Evolutionary conservation across 192 early-diverging fungal species (phyloP).

Genomic region (Coemansia sp.): DNA sequence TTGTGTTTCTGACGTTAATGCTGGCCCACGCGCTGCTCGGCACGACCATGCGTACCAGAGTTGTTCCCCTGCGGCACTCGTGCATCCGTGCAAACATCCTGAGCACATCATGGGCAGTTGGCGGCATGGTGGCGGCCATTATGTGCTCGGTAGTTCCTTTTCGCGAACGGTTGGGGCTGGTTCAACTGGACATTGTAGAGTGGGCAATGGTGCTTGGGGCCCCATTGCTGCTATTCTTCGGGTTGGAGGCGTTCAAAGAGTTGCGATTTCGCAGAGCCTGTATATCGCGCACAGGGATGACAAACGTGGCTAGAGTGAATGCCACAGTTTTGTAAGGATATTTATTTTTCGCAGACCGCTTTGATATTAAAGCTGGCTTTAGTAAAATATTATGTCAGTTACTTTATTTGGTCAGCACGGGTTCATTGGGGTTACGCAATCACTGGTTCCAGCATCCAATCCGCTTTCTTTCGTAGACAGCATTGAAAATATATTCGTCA

Average conservation of each 20-base stretch:
- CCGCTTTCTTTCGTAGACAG: not conserved
- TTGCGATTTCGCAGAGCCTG: not conserved
- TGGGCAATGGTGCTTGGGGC: conserved; percentile 28
- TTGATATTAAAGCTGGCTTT: too few species aligned
- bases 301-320: conserved; percentile 1
- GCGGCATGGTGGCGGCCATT: conserved; percentile 17
- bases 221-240: conserved; percentile 30
- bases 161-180: conserved; percentile 28
- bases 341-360: not conserved
- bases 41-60: conserved; percentile 30
- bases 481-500: too few species aligned
- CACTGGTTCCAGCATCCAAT: not conserved
- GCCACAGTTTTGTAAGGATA: not conserved
- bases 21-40: conserved; percentile 35
- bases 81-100: conserved; percentile 5
- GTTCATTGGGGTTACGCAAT: conserved; percentile 5
- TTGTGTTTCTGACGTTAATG: conserved; percentile 47
- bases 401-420: not conserved
- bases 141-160: conserved; percentile 19
- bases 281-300: not conserved
- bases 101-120: conserved; percentile 19
- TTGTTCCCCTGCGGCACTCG: conserved; percentile 24
- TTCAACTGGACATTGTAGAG: conserved; percentile 34
- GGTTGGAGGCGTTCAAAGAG: conserved; percentile 38
- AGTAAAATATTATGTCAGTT: not conserved